Evolutionary conservation across 371 early-diverging fungal species (phyloP).

Genomic region (Dinochytrium kinnereticum): DNA sequence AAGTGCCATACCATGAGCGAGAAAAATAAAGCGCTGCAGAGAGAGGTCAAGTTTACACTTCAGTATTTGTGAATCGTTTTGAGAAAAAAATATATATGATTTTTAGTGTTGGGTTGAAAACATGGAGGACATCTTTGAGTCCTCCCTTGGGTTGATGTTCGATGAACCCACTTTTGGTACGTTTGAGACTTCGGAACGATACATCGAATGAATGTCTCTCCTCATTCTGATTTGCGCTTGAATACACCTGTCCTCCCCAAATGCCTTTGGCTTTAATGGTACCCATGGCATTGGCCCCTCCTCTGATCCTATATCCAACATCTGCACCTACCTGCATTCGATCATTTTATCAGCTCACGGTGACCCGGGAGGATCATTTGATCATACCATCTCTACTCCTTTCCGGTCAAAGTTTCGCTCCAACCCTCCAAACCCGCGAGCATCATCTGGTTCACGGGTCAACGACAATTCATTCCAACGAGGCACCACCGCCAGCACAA

Average conservation of each 20-base stretch:
- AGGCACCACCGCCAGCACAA: not conserved
- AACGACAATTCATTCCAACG: not conserved
- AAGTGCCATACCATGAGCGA: no score
- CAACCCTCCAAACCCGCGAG: not conserved
- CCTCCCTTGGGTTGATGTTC: slow-evolving; percentile 1
- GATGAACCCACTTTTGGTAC: slow-evolving; percentile 14
- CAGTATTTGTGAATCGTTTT: no score
- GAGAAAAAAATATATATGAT: no score
- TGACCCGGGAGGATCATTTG: slow-evolving; percentile 12
- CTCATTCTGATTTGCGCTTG: no score
- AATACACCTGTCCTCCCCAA: no score
- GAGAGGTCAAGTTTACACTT: no score
- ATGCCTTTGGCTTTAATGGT: no score
- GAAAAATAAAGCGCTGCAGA: no score
- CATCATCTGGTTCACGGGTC: not conserved
- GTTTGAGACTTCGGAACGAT: no score
- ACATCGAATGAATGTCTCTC: no score
- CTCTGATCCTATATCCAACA: not conserved
- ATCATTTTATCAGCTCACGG: slow-evolving; percentile 21
- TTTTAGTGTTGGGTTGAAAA: no score
- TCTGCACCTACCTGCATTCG: not conserved
- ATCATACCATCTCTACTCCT: slow-evolving; percentile 3
- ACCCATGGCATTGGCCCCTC: no score
- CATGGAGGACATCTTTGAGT: slow-evolving; percentile 16
- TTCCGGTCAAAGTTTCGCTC: not conserved